These are phyloP conservation scores for Voacanga thouarsii DNA, from an alignment of 257 asterid species.

Conservation along the genomic window DNA sequence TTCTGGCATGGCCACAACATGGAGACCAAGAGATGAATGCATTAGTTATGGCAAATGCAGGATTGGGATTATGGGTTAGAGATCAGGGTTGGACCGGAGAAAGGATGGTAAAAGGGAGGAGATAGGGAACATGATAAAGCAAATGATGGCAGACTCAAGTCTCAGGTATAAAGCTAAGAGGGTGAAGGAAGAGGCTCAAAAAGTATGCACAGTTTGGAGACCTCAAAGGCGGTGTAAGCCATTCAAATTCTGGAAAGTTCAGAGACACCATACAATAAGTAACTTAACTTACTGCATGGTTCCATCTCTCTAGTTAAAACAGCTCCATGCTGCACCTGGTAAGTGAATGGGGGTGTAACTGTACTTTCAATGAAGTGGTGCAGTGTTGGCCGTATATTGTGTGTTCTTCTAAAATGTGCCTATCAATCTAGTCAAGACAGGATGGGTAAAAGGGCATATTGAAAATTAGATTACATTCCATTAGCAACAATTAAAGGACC, in stretches of 20 bases:
- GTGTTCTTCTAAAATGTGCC: neutral
- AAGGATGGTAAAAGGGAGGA: conserved; percentile 23
- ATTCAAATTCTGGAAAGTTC: neutral
- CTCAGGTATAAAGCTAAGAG: conserved; percentile 24
- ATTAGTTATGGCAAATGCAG: conserved; percentile 32
- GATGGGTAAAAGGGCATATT: neutral
- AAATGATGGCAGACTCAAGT: conserved; percentile 25
- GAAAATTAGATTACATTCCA: neutral
- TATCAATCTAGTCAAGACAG: neutral
- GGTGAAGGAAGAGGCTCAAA: conserved; percentile 30
- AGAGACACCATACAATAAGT: neutral
- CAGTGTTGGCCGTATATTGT: neutral
- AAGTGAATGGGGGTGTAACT: neutral
- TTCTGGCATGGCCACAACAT: conserved; percentile 51
- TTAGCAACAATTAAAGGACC: neutral
- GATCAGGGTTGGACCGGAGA: conserved; percentile 41
- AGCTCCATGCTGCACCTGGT: neutral
- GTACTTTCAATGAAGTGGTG: neutral
- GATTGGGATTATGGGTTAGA: conserved; percentile 34
- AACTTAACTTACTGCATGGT: neutral
- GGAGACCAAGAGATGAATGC: conserved; percentile 53
- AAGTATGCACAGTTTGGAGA: conserved; percentile 28
- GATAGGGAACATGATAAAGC: conserved; percentile 29
- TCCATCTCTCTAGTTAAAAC: neutral
- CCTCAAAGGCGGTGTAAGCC: conserved; percentile 22